Conservation (phyloP, 1,284 basidiomycete genomes). For the Irpex sp. region DNA sequence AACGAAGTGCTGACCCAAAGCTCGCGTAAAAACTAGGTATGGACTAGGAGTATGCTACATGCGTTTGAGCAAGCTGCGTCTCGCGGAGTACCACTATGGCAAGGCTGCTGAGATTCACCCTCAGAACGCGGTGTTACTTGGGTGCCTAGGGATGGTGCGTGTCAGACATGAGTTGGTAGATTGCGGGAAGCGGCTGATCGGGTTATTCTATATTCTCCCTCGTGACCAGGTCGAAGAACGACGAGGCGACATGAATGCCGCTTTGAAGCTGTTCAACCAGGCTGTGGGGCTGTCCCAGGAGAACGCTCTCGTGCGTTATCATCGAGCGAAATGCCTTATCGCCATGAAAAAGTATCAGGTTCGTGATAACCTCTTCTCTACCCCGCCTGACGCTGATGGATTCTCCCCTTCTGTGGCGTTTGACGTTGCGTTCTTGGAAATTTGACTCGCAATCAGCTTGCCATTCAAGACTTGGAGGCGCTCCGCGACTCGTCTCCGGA, state of each 20-base stretch:
- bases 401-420: constrained; percentile 18
- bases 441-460: constrained; percentile 48
- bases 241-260: constrained; percentile 67
- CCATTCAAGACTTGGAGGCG: constrained; percentile 75
- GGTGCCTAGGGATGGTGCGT: constrained; percentile 88
- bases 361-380: constrained; percentile 33
- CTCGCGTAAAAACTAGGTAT: constrained; percentile 58
- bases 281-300: constrained; percentile 75
- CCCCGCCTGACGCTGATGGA: constrained; percentile 22
- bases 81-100: constrained; percentile 93
- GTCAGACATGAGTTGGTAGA: constrained; percentile 1
- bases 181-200: constrained; percentile 14
- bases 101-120: constrained; percentile 89
- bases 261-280: constrained; percentile 74
- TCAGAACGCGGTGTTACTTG: constrained; percentile 84
- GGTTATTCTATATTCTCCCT: constrained; percentile 24
- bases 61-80: constrained; percentile 82
- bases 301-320: constrained; percentile 88
- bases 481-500: constrained; percentile 81
- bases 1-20: neutral
- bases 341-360: constrained; percentile 79
- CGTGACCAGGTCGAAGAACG: constrained; percentile 74
- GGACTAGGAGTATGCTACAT: constrained; percentile 95
- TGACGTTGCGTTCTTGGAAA: constrained; percentile 10
- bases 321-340: constrained; percentile 85